A percentile compares a stretch with the other conserved stretches of the same genome.
phyloP scores from a whole-genome alignment of 2,329 filamentous ascomycete species.

The Talaromyces marneffei region DNA sequence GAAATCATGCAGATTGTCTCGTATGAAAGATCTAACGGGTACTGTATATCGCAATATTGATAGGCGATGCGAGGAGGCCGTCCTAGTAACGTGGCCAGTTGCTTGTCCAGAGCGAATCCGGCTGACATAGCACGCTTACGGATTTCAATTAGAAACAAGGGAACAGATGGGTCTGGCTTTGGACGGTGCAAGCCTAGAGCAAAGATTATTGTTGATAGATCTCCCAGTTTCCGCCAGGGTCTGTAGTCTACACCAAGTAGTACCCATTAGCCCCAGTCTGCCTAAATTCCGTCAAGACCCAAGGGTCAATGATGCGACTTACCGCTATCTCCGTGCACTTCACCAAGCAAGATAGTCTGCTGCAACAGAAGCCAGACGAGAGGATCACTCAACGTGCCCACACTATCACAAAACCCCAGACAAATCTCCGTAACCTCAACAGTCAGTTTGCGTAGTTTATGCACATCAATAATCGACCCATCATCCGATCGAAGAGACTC shows the following conservation, averaged over 20 bases:
- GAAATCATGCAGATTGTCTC: slow-evolving; percentile 18
- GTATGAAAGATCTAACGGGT: slow-evolving; percentile 19
- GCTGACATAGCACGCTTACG: slow-evolving; percentile 34
- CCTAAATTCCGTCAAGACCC: too few relatives aligned
- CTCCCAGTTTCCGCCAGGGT: slow-evolving; percentile 41
- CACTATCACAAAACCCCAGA: slow-evolving; percentile 17
- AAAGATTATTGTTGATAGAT: slow-evolving; percentile 39
- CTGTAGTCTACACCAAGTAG: slow-evolving; percentile 38
- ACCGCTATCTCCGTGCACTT: slow-evolving; percentile 18
- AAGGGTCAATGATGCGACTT: too few relatives aligned
- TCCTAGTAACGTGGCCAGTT: slow-evolving; percentile 42
- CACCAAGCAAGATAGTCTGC: slow-evolving; percentile 13
- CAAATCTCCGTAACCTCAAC: slow-evolving; percentile 18
- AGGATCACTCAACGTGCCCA: slow-evolving; percentile 18
- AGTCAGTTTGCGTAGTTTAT: slow-evolving; percentile 15
- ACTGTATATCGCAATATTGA: slow-evolving; percentile 28
- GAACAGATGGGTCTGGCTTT: slow-evolving; percentile 16
- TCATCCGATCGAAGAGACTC: slow-evolving; percentile 11
- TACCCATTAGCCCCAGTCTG: too few relatives aligned
- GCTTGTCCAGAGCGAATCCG: slow-evolving; percentile 42
- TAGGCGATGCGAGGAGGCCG: slow-evolving; percentile 40
- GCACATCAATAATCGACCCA: slow-evolving; percentile 12
- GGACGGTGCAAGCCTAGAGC: slow-evolving; percentile 43
- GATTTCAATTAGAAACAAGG: slow-evolving; percentile 33
- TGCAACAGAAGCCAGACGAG: slow-evolving; percentile 17